Evolutionary conservation across 495 filamentous ascomycete genomes (phyloP), one percentile per base, ranked within the genome.

Genomic region (Talaromyces thailandensis): DNA sequence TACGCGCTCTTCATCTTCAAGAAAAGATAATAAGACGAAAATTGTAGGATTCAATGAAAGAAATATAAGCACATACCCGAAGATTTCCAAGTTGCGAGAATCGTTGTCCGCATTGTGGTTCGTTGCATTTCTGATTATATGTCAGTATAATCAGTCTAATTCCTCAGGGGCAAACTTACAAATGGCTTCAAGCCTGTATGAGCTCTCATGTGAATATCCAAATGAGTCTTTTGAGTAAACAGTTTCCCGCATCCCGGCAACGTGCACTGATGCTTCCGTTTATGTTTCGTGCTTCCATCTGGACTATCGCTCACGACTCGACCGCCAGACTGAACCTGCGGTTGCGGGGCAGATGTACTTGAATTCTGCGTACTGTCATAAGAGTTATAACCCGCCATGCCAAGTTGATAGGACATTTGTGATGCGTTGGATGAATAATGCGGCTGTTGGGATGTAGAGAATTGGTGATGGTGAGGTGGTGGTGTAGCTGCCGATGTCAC

Each of bases 121-220:
- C 86, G 68, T 82, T 83, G 76, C 91, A 96, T 43, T 86, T 68
- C 90, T 93, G 29, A 62, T 21, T 31, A 2, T 18, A 2, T 2
- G 14, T 57, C 29, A 57, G 11, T 57, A 14, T 55, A 28, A 52
- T 63, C 25, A 65, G 40, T 16, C n/a, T 58, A n/a, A n/a, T n/a
- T 56, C 43, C n/a, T 6, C 25, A 40, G 23, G 16, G 2, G 6
- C 3, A 28, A 6, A 81, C 90, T 80, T 74, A 96, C 91, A 76
- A 93, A 96, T 63, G 93, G 93, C 65, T 92, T 91, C 55, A 92
- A 85, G 21, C 93, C 93, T 3, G 93, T 96, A 68, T 98, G 93
- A 8, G 92, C 88, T 68, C 93, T 83, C 51, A 82, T 88, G 68
- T 98, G 93, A 40, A 95, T 97, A 63, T 96, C 91, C 40, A 96